Percentiles rank a stretch among this genome's conserved stretches.
Evolutionary conservation across 2,329 filamentous ascomycete genomes (phyloP).

Genomic region (Microsporum canis): DNA sequence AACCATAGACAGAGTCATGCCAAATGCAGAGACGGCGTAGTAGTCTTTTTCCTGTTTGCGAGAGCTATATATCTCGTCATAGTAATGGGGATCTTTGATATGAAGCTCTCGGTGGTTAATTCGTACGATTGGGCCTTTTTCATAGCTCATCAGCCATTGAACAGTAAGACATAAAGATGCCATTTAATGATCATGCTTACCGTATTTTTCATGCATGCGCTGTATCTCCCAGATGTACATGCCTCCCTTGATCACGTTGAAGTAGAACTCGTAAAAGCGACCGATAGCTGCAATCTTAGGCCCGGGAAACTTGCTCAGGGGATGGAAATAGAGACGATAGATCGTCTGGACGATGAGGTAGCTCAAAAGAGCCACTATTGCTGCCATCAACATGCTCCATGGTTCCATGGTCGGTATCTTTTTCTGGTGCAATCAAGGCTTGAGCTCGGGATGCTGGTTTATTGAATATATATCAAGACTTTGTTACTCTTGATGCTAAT

Average conservation of each 20-base stretch:
- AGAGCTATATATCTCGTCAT: conserved; percentile 15
- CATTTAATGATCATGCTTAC: conserved; percentile 9
- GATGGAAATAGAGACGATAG: conserved; percentile 20
- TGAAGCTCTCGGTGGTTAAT: conserved; percentile 20
- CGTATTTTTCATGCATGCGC: conserved; percentile 24
- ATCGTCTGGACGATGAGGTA: conserved; percentile 2
- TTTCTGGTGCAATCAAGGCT: too few species aligned
- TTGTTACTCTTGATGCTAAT: too few species aligned
- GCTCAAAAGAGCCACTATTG: neutral
- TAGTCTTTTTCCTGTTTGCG: neutral
- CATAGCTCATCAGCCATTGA: neutral
- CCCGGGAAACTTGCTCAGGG: conserved; percentile 20
- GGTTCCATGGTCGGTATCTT: neutral
- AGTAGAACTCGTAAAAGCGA: conserved; percentile 22
- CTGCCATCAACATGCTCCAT: neutral
- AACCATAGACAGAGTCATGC: conserved; percentile 18
- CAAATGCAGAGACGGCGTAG: neutral
- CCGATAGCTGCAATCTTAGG: conserved; percentile 19
- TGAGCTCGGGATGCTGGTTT: too few species aligned
- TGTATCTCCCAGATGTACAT: conserved; percentile 23
- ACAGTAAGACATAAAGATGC: neutral
- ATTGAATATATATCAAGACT: too few species aligned
- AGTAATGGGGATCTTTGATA: conserved; percentile 17
- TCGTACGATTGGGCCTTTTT: conserved; percentile 18
- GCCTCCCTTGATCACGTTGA: conserved; percentile 18